A percentile compares a stretch with the other conserved stretches of the same genome.
Conservation (phyloP, 169 alveolate species). For the Eimeria tenella region DNA sequence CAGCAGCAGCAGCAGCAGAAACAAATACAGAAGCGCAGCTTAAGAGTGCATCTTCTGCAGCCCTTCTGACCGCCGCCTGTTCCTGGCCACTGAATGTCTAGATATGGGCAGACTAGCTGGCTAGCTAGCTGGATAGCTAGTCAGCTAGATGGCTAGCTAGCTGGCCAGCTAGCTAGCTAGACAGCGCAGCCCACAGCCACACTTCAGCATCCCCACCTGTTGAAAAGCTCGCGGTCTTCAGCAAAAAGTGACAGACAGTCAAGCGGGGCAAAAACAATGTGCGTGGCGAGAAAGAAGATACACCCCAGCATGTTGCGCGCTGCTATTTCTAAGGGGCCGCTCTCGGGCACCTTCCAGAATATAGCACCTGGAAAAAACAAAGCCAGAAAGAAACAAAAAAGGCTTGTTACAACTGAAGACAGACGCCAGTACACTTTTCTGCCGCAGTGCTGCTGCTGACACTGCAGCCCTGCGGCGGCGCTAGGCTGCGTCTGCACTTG, state of each 20-base stretch:
- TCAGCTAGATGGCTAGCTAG: no score
- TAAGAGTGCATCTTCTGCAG: not conserved
- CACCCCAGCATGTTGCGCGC: constrained; percentile 26
- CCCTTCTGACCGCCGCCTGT: no score
- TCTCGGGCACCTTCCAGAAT: constrained; percentile 26
- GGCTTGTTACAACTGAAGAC: not conserved
- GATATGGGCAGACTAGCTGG: no score
- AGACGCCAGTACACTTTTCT: not conserved
- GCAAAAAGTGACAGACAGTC: constrained; percentile 46
- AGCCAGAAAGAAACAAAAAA: not conserved
- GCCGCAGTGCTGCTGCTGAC: no score
- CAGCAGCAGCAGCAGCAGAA: not conserved
- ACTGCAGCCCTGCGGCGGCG: no score
- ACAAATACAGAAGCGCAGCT: not conserved
- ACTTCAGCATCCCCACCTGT: not conserved
- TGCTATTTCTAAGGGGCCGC: not conserved
- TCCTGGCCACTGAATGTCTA: no score
- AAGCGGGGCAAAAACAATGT: constrained; percentile 33
- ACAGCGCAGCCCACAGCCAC: no score
- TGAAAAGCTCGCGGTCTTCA: constrained; percentile 61
- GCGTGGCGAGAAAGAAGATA: constrained; percentile 52
- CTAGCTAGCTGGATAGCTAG: no score
- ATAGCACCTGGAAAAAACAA: constrained; percentile 1
- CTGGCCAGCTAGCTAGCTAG: no score
- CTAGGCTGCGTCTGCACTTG: no score